Conservation (phyloP, 2,329 filamentous ascomycete genomes). For the Phialophora tarda region DNA sequence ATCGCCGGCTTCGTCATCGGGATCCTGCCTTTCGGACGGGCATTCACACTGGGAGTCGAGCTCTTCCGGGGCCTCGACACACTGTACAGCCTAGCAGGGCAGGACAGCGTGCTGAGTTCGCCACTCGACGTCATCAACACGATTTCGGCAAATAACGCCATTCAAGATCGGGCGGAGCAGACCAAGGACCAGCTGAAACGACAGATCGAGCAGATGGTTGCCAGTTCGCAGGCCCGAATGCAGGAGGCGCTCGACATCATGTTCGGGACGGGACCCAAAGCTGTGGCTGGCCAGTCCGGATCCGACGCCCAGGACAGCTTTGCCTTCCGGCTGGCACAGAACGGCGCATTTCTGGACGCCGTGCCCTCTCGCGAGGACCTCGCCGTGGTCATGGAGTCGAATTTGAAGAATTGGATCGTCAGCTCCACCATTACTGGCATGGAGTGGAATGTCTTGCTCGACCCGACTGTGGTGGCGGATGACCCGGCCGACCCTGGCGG, state of each 20-base stretch:
- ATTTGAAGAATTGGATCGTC: constrained; percentile 14
- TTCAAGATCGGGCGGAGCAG: neutral
- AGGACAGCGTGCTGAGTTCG: no score
- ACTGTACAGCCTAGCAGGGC: neutral
- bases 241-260: constrained; percentile 1
- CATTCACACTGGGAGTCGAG: neutral
- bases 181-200: constrained; percentile 12
- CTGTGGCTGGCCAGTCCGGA: neutral
- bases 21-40: constrained; percentile 2
- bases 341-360: constrained; percentile 1
- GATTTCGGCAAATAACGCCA: no score
- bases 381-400: constrained; percentile 13
- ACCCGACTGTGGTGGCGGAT: neutral
- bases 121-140: no score
- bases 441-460: constrained; percentile 5
- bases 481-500: neutral
- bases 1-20: neutral
- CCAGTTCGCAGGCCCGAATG: constrained; percentile 3
- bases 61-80: constrained; percentile 1
- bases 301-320: constrained; percentile 1
- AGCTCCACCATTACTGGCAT: constrained; percentile 1
- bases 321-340: neutral
- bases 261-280: neutral
- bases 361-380: constrained; percentile 4
- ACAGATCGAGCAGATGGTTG: constrained; percentile 3